A percentile compares a stretch with the other conserved stretches of the same genome.
Conservation (phyloP, 2,329 filamentous ascomycete genomes). For the Ophiostoma angusticollis region DNA sequence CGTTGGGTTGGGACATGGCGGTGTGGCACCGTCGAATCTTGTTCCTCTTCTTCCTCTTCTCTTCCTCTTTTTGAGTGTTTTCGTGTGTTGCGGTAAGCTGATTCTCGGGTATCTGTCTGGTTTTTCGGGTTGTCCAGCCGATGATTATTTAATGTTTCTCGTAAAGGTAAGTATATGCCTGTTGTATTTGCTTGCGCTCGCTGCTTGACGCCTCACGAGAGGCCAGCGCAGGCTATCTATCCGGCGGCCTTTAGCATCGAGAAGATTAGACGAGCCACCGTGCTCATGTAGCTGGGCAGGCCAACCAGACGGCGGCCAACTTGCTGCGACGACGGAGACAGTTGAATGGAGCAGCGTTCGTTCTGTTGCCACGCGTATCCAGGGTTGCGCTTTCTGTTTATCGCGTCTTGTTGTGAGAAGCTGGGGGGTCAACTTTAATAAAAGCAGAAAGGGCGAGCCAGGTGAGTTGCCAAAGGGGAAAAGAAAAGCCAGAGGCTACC, state of each 20-base stretch:
- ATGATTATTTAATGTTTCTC: too few relatives aligned
- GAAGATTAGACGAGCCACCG: slow-evolving; percentile 4
- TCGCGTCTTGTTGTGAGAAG: too few relatives aligned
- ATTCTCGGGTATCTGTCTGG: not conserved
- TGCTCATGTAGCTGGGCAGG: slow-evolving; percentile 7
- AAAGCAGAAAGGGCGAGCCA: too few relatives aligned
- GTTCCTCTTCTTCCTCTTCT: not conserved
- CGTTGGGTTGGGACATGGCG: not conserved
- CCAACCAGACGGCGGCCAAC: slow-evolving; percentile 2
- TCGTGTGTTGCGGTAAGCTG: not conserved
- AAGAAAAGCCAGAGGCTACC: too few relatives aligned
- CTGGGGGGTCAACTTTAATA: too few relatives aligned
- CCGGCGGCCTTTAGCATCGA: slow-evolving; percentile 26
- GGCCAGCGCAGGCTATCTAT: slow-evolving; percentile 29
- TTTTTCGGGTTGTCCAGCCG: too few relatives aligned
- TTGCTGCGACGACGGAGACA: not conserved
- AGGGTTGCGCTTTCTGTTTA: too few relatives aligned
- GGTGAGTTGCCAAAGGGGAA: too few relatives aligned
- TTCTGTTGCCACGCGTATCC: too few relatives aligned
- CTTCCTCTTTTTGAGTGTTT: not conserved
- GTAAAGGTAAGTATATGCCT: not conserved
- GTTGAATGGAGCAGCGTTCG: too few relatives aligned
- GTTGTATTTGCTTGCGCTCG: slow-evolving; percentile 1
- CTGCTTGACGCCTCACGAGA: slow-evolving; percentile 27
- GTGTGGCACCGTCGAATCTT: not conserved